phyloP scores from a whole-genome alignment of 805 yeast species.

The Ogataea siamensis region DNA sequence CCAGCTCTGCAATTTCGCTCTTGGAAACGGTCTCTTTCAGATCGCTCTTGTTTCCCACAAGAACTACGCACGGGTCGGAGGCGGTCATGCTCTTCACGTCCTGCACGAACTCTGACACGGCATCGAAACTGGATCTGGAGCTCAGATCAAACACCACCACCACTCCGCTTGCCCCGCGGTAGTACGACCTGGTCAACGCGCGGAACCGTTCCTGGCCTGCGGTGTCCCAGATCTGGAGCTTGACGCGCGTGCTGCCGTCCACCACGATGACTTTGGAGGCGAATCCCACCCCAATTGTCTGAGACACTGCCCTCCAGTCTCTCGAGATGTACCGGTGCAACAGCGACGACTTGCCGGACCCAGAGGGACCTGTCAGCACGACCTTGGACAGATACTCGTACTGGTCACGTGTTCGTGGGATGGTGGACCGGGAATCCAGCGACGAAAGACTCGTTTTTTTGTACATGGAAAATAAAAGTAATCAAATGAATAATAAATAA shows the following conservation, averaged over 20 bases:
- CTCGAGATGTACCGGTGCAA: constrained; percentile 35
- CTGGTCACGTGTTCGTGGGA: constrained; percentile 17
- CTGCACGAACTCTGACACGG: constrained; percentile 31
- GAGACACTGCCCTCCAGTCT: constrained; percentile 32
- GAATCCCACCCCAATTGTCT: constrained; percentile 42
- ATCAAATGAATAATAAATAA: background rate
- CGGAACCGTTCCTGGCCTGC: constrained; percentile 32
- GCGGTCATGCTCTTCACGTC: constrained; percentile 33
- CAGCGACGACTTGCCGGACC: constrained; percentile 31
- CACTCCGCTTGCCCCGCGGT: constrained; percentile 39
- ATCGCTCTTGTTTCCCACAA: constrained; percentile 39
- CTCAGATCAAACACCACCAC: constrained; percentile 36
- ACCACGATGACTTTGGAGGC: constrained; percentile 32
- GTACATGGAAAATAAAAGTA: constrained; percentile 11
- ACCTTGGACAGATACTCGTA: constrained; percentile 38
- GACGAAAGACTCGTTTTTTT: constrained; percentile 20
- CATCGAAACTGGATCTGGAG: constrained; percentile 24
- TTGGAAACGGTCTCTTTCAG: constrained; percentile 13
- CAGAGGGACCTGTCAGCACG: constrained; percentile 17
- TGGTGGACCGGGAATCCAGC: constrained; percentile 22
- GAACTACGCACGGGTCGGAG: constrained; percentile 28
- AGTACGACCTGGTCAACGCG: constrained; percentile 38
- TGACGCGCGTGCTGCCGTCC: constrained; percentile 24
- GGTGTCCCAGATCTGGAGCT: constrained; percentile 30
- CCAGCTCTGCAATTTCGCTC: constrained; percentile 13